Conservation (phyloP, 176 grass and related monocot species). For the Dactylis glomerata region DNA sequence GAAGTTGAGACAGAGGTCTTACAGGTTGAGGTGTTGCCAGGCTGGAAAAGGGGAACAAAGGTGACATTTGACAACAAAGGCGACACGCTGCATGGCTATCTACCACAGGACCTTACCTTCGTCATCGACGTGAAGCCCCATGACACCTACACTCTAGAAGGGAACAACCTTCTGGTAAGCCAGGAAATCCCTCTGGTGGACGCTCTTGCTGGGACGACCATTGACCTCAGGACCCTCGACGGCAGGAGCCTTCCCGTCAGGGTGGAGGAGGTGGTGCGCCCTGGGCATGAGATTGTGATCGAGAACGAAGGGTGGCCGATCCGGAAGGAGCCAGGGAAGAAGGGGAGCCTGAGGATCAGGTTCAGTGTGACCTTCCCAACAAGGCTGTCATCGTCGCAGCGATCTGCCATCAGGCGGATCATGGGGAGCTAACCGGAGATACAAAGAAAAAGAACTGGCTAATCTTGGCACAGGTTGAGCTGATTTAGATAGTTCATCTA, state of each 20-base stretch:
- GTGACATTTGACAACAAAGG: conserved; percentile 69
- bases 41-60: conserved; percentile 77
- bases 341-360: conserved; percentile 47
- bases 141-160: conserved; percentile 60
- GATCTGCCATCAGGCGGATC: conserved; percentile 34
- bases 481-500: conserved; percentile 1
- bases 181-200: conserved; percentile 52
- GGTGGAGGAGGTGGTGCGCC: conserved; percentile 52
- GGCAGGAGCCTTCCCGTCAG: conserved; percentile 39
- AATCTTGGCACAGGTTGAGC: background rate
- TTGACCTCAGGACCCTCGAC: conserved; percentile 53
- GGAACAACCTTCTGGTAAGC: conserved; percentile 51
- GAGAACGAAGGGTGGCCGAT: conserved; percentile 56
- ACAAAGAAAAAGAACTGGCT: conserved; percentile 11
- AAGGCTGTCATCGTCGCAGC: conserved; percentile 39
- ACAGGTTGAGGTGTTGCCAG: conserved; percentile 51
- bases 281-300: conserved; percentile 47
- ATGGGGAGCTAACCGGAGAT: conserved; percentile 29
- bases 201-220: conserved; percentile 44
- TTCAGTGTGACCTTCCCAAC: conserved; percentile 52
- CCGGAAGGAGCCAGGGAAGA: conserved; percentile 52
- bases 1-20: conserved; percentile 50
- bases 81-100: conserved; percentile 31
- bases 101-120: conserved; percentile 56
- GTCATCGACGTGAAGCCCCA: conserved; percentile 65